Evolutionary conservation across 805 yeast genomes (phyloP), one percentile per base, ranked within the genome.

Genomic region (Sugiyamaella chiloensis): DNA sequence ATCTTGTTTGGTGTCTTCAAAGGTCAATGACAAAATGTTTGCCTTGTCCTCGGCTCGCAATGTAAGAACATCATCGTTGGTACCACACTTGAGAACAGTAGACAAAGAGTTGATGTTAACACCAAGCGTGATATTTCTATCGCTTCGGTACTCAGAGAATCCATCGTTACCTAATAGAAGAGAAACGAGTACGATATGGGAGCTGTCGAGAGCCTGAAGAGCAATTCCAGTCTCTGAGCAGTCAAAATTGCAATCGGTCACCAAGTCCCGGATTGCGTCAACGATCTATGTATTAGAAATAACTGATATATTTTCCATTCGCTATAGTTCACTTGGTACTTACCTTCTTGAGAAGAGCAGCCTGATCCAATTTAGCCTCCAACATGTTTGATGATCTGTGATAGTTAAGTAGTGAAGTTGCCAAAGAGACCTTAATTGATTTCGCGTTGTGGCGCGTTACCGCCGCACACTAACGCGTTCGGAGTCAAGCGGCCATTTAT

Each of bases 181-280:
- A 17, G 96, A 85, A 34, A 91, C 96, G 55, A 93, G 77, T 54
- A 90, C 78, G 50, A 93, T 96, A 75, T 97, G 87, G 23, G 99
- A 89, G 65, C 89, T 95, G 70, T 93, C 99, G 58, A 93, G 93
- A 23, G 99, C 98, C 74, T 93, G 98, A 19, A 95, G 91, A 8
- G 95, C 85, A 61, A 93, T 84, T 57, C 99, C 99, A 53, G 81
- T 79, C 67, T 87, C 93, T n/a, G 95, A 81, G 73, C 97, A 93
- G 73, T 89, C 93, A 76, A 93, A 87, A 76, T 93, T 93, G 74
- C 97, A 93, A 60, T 90, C 78, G 61, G 87, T 87, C 53, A 93
- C 96, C 63, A 95, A 84, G 64, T 93, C 99, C 65, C 88, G 87
- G 66, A 91, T 85, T 50, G 98, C 83, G 59, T 93, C 99, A 60